phyloP scores from a whole-genome alignment of 2,329 filamentous ascomycete species.

The Fusarium veterinarium region DNA sequence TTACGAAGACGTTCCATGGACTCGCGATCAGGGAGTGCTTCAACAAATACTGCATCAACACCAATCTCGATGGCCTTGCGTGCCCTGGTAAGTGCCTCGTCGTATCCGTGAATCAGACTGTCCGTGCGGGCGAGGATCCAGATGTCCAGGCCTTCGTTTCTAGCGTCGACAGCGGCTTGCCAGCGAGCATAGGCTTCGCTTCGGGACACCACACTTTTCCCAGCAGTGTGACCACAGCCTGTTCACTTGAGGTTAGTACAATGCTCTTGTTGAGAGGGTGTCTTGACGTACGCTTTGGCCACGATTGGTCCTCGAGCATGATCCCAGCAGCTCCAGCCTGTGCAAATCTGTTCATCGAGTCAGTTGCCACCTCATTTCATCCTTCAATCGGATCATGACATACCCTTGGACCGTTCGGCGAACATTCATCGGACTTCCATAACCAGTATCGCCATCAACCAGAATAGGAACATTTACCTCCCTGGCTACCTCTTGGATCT shows the following conservation, averaged over 20 bases:
- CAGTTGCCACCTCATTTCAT: not conserved
- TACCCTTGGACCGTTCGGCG: slow-evolving; percentile 55
- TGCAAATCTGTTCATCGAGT: slow-evolving; percentile 48
- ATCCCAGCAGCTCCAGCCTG: slow-evolving; percentile 53
- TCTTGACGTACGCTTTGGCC: slow-evolving; percentile 57
- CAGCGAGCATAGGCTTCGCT: slow-evolving; percentile 59
- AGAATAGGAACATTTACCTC: slow-evolving; percentile 55
- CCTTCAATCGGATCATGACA: accelerated
- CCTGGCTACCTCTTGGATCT: slow-evolving; percentile 56
- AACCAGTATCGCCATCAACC: slow-evolving; percentile 61
- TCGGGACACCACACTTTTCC: slow-evolving; percentile 58
- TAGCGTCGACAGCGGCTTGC: slow-evolving; percentile 58
- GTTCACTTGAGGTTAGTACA: not conserved
- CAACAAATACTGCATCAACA: slow-evolving; percentile 57
- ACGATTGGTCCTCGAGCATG: slow-evolving; percentile 61
- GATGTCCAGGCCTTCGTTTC: slow-evolving; percentile 58
- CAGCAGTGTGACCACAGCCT: slow-evolving; percentile 55
- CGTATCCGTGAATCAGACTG: slow-evolving; percentile 54
- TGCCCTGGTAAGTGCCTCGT: slow-evolving; percentile 57
- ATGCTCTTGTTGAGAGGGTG: accelerated
- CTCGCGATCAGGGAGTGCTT: slow-evolving; percentile 57
- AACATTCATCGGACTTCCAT: slow-evolving; percentile 61
- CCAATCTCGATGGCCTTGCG: slow-evolving; percentile 57
- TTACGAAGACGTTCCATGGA: slow-evolving; percentile 54
- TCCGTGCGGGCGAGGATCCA: slow-evolving; percentile 60